Base-by-base conservation (phyloP, 768 basidiomycete species). In the Clitopilus passeckerianus region DNA sequence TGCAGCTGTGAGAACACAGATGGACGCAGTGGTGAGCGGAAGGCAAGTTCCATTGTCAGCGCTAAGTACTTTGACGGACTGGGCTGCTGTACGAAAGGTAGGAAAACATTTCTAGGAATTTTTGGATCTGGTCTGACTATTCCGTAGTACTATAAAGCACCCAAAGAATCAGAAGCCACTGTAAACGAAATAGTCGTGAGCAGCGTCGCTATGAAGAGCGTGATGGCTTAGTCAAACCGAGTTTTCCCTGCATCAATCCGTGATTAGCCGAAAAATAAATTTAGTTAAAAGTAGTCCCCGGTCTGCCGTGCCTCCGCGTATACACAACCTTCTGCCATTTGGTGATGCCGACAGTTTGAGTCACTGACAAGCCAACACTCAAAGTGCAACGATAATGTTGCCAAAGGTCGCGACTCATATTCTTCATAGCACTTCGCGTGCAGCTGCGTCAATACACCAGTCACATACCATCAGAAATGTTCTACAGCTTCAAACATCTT, bases 381-480 rank as follows among this genome's bases (percentile, higher is more conserved):
- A n/a, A 50, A 50, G 46, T n/a, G 46, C 46, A 50, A 22, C 64
- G 55, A 66, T 64, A 20, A 93, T 93, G 91, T 76, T 94, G 68
- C 91, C 91, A 55, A 91, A 91, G 73, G 86, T 90, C 74, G 86
- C 89, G 30, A 87, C 86, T n/a, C 85, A 87, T 55, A 77, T 93
- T 56, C 74, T 93, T 34, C 84, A 91, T 61, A 86, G 86, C 63
- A 89, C 89, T 0, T 81, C 86, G 14, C 86, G 91, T 67, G 90
- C 87, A 15, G 91, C 86, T 53, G 84, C 87, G 0, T 83, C 86
- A 53, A 86, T 89, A 58, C 90, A 92, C 65, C 85, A 89, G 70
- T 80, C 78, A 5, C 79, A 86, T 61, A 83, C 89, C 0, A 76
- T 92, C 69, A 78, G 90, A 60, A 93, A 89, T 80, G 91, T 89